A percentile compares a stretch with the other conserved stretches of the same genome.
Conservation (phyloP, 1,284 basidiomycete genomes). For the Coniferiporia sulphurascens region DNA sequence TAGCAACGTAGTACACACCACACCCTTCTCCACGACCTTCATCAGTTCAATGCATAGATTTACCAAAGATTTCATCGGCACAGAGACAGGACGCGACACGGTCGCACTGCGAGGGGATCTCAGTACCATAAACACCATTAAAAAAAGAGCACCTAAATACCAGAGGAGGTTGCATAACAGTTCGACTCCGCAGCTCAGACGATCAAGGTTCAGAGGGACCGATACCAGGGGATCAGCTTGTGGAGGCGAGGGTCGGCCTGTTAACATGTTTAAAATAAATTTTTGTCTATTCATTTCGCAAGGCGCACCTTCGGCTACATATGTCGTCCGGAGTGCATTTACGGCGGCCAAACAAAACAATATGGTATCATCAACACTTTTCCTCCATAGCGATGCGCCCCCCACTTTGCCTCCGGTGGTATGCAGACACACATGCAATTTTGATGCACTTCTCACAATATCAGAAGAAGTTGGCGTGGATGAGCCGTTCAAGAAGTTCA, state of each 20-base stretch:
- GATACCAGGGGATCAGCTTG: conserved; percentile 34
- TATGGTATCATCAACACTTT: conserved; percentile 63
- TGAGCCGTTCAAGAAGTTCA: conserved; percentile 53
- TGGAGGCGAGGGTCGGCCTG: conserved; percentile 13
- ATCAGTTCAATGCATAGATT: conserved; percentile 50
- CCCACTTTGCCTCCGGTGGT: conserved; percentile 74
- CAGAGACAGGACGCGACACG: conserved; percentile 60
- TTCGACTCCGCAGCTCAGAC: conserved; percentile 48
- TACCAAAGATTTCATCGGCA: conserved; percentile 65
- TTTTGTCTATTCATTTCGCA: background rate
- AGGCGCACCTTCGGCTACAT: conserved; percentile 37
- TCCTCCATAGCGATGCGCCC: conserved; percentile 65
- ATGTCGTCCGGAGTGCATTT: conserved; percentile 53
- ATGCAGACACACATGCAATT: conserved; percentile 57
- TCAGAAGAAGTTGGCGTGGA: conserved; percentile 34
- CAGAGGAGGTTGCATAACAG: conserved; percentile 51
- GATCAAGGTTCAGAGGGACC: conserved; percentile 55
- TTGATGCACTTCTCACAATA: conserved; percentile 46
- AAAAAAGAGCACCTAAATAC: conserved; percentile 28
- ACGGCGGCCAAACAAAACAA: conserved; percentile 59
- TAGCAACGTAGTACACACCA: conserved; percentile 29
- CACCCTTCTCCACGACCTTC: conserved; percentile 51
- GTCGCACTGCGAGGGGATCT: conserved; percentile 39
- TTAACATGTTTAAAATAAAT: conserved; percentile 1
- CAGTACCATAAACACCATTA: conserved; percentile 7